A percentile compares a stretch with the other conserved stretches of the same genome.
phyloP scores from a whole-genome alignment of 768 basidiomycete species.

The Leccinum disarticulatum region DNA sequence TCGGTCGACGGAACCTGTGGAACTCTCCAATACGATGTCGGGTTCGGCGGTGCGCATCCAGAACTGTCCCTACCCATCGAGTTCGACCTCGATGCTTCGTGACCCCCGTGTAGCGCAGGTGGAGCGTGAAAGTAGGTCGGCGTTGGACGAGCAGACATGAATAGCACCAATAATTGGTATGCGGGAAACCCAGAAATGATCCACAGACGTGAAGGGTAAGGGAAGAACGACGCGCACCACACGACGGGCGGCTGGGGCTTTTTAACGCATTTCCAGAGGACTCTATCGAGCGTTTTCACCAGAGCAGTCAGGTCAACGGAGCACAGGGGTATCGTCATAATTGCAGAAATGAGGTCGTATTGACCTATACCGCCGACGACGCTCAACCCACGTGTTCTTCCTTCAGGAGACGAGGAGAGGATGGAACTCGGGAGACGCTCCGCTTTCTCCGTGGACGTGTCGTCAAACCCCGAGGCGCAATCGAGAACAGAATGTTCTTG shows the following conservation, averaged over 20 bases:
- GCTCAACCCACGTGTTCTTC: constrained; percentile 1
- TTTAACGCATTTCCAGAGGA: constrained; percentile 8
- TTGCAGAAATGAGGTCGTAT: neutral
- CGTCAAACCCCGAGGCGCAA: neutral
- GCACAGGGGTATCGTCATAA: neutral
- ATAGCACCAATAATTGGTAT: neutral
- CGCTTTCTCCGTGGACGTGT: neutral
- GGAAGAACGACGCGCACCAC: neutral
- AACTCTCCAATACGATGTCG: too few relatives aligned
- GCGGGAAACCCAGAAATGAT: neutral
- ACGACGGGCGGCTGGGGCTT: neutral
- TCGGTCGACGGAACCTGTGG: too few relatives aligned
- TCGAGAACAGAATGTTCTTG: too few relatives aligned
- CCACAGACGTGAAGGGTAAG: neutral
- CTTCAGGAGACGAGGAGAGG: neutral
- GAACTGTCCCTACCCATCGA: too few relatives aligned
- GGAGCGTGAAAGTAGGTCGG: neutral
- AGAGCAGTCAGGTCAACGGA: too few relatives aligned
- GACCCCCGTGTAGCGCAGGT: too few relatives aligned
- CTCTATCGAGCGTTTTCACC: too few relatives aligned
- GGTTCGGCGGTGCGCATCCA: too few relatives aligned
- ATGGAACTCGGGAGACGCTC: constrained; percentile 12
- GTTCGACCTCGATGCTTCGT: too few relatives aligned
- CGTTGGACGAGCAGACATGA: constrained; percentile 8
- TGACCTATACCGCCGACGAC: constrained; percentile 10